phyloP scores from a whole-genome alignment of 2,329 filamentous ascomycete species.

The Pleurostoma richardsiae region DNA sequence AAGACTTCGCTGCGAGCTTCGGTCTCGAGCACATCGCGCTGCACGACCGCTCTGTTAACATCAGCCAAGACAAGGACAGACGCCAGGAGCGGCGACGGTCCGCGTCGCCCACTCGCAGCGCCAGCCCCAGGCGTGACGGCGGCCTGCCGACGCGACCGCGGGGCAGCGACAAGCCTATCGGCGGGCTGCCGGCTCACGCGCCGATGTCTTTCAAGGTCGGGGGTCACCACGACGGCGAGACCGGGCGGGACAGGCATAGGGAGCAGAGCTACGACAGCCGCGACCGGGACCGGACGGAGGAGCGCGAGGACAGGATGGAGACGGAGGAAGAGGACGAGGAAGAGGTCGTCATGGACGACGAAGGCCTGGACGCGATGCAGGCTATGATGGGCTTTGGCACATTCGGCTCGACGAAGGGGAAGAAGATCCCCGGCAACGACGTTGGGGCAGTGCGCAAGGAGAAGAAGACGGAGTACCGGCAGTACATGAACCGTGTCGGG shows the following conservation, averaged over 20 bases:
- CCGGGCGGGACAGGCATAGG: slow-evolving; percentile 11
- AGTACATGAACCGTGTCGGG: slow-evolving; percentile 89
- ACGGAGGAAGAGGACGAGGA: slow-evolving; percentile 35
- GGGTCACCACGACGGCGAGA: slow-evolving; percentile 22
- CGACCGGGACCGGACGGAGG: slow-evolving; percentile 3
- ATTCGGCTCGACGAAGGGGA: slow-evolving; percentile 83
- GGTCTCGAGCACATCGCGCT: not conserved
- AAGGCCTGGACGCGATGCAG: slow-evolving; percentile 68
- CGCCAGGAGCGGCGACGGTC: slow-evolving; percentile 26
- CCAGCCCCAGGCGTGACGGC: slow-evolving; percentile 14
- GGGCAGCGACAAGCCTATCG: slow-evolving; percentile 9
- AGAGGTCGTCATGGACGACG: slow-evolving; percentile 55
- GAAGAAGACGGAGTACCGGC: slow-evolving; percentile 90
- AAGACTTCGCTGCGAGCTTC: not conserved
- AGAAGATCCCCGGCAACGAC: slow-evolving; percentile 84
- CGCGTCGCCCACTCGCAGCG: slow-evolving; percentile 24
- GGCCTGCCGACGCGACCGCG: slow-evolving; percentile 28
- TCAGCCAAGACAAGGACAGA: slow-evolving; percentile 7
- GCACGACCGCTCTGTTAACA: slow-evolving; percentile 10
- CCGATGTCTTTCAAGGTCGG: slow-evolving; percentile 31
- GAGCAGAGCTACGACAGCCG: slow-evolving; percentile 10
- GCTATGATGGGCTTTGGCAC: slow-evolving; percentile 85
- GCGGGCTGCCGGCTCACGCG: slow-evolving; percentile 1
- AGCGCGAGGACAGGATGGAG: slow-evolving; percentile 13
- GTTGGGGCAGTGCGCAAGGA: slow-evolving; percentile 80